Evolutionary conservation across 148 eudicot species (phyloP).

Genomic region (Camellia granthamiana): DNA sequence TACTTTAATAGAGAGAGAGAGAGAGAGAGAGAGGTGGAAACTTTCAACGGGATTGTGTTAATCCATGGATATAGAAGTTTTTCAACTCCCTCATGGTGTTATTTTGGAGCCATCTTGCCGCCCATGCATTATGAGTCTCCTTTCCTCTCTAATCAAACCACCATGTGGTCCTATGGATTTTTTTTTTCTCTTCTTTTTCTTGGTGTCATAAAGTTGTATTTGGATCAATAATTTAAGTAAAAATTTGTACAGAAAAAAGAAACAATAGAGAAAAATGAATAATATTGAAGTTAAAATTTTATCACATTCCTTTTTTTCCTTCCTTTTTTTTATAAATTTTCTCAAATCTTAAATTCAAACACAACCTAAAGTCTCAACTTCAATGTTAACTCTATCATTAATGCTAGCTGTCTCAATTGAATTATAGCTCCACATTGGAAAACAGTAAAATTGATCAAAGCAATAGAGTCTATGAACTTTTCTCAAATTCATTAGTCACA

Average conservation of each 20-base stretch:
- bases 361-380: not conserved
- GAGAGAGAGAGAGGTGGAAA: no score
- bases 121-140: constrained; percentile 6
- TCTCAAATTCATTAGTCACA: no score
- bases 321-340: no score
- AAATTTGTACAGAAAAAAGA: no score
- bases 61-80: not conserved
- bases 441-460: no score
- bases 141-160: not conserved
- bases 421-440: not conserved
- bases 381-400: constrained; percentile 6
- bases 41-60: not conserved
- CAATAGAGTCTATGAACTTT: no score
- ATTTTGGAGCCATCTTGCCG: constrained; percentile 9
- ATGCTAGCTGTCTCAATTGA: constrained; percentile 2
- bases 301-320: no score
- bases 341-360: no score
- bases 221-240: no score
- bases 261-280: no score
- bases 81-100: constrained; percentile 4
- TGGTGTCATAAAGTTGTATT: not conserved
- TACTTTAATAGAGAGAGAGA: not conserved
- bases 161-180: not conserved
- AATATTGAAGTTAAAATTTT: no score
- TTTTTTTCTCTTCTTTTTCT: not conserved